phyloP scores from a whole-genome alignment of 2,329 filamentous ascomycete genomes.

The Zymoseptoria tritici region DNA sequence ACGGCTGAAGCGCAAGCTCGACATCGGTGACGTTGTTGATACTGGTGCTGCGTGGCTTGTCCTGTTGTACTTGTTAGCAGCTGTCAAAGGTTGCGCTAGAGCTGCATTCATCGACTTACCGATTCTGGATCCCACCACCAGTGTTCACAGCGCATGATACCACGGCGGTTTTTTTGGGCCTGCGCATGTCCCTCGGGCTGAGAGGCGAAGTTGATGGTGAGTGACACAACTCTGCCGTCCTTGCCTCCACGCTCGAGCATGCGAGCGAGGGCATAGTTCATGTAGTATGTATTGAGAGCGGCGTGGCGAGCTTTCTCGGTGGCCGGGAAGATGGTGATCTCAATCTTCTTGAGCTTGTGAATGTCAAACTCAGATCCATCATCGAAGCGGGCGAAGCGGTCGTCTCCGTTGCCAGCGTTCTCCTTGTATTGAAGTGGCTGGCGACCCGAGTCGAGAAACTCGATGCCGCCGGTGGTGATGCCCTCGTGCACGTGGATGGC shows the following conservation, averaged over 20 bases:
- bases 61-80: background rate
- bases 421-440: constrained; percentile 26
- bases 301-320: constrained; percentile 12
- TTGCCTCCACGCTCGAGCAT: constrained; percentile 17
- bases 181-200: background rate
- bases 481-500: constrained; percentile 26
- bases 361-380: constrained; percentile 22
- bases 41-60: constrained; percentile 16
- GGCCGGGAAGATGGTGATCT: constrained; percentile 21
- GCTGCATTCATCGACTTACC: background rate
- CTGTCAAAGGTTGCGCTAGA: background rate
- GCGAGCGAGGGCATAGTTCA: constrained; percentile 20
- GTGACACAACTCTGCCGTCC: constrained; percentile 16
- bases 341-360: constrained; percentile 23
- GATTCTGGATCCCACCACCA: constrained; percentile 20
- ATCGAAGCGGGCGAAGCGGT: constrained; percentile 23
- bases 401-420: constrained; percentile 10
- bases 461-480: constrained; percentile 21
- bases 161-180: background rate
- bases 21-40: constrained; percentile 22
- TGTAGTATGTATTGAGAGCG: constrained; percentile 26
- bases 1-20: constrained; percentile 22
- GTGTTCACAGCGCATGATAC: constrained; percentile 10
- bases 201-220: constrained; percentile 21
- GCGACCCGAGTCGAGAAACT: constrained; percentile 25